Evolutionary conservation across 192 early-diverging fungal species (phyloP).

Genomic region (Diversispora eburnea): DNA sequence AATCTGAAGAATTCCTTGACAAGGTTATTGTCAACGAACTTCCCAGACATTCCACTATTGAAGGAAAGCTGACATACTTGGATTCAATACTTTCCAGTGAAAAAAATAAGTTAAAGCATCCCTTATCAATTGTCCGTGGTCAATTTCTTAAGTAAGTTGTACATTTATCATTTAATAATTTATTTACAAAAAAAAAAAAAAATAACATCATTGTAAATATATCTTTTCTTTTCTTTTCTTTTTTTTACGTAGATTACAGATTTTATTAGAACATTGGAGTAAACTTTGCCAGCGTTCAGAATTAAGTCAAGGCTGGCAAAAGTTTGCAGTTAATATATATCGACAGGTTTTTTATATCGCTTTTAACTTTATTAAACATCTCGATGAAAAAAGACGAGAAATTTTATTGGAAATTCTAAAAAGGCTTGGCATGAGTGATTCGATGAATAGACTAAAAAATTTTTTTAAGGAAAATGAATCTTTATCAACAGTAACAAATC

Average conservation of each 20-base stretch:
- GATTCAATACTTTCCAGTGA: background rate
- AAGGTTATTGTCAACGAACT: background rate
- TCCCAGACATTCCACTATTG: background rate
- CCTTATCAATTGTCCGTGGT: background rate
- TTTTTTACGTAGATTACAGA: background rate
- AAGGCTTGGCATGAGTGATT: background rate
- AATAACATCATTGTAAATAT: too few relatives aligned
- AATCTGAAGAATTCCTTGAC: background rate
- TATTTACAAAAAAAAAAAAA: too few relatives aligned
- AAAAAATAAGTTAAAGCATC: background rate
- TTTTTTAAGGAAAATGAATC: background rate
- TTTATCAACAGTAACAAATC: too few relatives aligned
- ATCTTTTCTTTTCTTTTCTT: too few relatives aligned
- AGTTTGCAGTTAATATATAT: slow-evolving; percentile 18
- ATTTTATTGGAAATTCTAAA: slow-evolving; percentile 5
- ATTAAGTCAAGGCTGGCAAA: background rate
- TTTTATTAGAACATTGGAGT: slow-evolving; percentile 13
- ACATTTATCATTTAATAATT: too few relatives aligned
- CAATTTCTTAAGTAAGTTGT: background rate
- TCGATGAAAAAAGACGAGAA: background rate
- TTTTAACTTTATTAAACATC: slow-evolving; percentile 6
- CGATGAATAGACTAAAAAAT: background rate
- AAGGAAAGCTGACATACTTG: background rate
- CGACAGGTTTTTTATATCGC: slow-evolving; percentile 18
- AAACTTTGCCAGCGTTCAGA: background rate